phyloP scores from a whole-genome alignment of 192 early-diverging fungal species.

The Martensiomyces pterosporus region DNA sequence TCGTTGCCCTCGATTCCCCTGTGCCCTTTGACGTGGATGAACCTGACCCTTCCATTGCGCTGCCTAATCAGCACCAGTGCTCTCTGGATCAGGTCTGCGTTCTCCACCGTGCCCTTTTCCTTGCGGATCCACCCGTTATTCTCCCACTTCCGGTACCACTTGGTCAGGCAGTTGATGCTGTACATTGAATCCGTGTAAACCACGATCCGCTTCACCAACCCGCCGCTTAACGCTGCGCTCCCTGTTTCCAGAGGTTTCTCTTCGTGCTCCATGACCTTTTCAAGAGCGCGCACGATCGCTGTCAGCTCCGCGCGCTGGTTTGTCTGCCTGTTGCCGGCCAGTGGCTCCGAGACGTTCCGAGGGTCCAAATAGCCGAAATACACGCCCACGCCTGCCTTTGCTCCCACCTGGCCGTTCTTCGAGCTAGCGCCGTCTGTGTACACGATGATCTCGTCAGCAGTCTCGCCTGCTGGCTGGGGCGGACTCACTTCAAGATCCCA shows the following conservation, averaged over 20 bases:
- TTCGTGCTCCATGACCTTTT: background rate
- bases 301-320: conserved; percentile 32
- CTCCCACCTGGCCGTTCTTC: conserved; percentile 44
- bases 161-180: conserved; percentile 19
- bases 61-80: background rate
- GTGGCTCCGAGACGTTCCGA: conserved; percentile 46
- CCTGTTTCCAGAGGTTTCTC: background rate
- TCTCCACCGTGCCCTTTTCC: background rate
- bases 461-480: too few relatives aligned
- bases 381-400: conserved; percentile 52
- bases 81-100: conserved; percentile 14
- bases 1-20: conserved; percentile 4
- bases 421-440: conserved; percentile 56
- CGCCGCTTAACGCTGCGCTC: background rate
- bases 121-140: conserved; percentile 10
- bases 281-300: conserved; percentile 18
- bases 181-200: conserved; percentile 24
- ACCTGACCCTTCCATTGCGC: conserved; percentile 1
- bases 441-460: conserved; percentile 10
- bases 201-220: conserved; percentile 3
- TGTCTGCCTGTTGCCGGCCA: conserved; percentile 17
- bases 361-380: conserved; percentile 49
- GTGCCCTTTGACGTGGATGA: conserved; percentile 4
- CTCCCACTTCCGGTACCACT: conserved; percentile 18
- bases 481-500: too few relatives aligned